A percentile compares a stretch with the other conserved stretches of the same genome.
These are phyloP conservation scores for Pestalotiopsis fici DNA, from an alignment of 2,329 filamentous ascomycete genomes.

Conservation along the genomic window DNA sequence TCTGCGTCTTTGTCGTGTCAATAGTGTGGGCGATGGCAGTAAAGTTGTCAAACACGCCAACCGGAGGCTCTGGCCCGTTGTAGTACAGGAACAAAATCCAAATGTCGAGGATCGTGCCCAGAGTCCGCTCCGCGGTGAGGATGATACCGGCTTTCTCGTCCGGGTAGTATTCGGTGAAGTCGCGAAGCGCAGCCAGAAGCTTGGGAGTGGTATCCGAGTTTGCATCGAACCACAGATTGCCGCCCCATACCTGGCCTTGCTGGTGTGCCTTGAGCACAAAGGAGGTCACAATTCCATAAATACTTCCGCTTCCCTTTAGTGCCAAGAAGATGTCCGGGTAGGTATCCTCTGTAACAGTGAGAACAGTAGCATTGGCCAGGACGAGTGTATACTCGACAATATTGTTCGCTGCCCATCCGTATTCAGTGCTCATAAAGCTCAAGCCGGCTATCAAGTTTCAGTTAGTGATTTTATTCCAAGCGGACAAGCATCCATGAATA, in stretches of 20 bases:
- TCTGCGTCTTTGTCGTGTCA: conserved; percentile 47
- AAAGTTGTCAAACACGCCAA: conserved; percentile 58
- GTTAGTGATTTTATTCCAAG: background rate
- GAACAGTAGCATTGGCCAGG: conserved; percentile 47
- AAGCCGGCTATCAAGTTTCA: conserved; percentile 19
- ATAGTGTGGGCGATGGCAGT: conserved; percentile 42
- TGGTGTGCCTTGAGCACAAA: conserved; percentile 44
- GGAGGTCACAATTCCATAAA: conserved; percentile 52
- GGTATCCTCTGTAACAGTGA: conserved; percentile 40
- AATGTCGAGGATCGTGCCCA: conserved; percentile 44
- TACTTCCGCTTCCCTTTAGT: conserved; percentile 58
- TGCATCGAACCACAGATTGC: conserved; percentile 38
- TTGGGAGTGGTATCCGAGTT: conserved; percentile 27
- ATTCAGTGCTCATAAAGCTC: conserved; percentile 51
- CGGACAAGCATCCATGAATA: background rate
- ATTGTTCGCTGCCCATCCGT: conserved; percentile 52
- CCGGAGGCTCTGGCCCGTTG: conserved; percentile 54
- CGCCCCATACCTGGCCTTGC: conserved; percentile 43
- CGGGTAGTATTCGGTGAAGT: conserved; percentile 58
- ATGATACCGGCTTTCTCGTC: conserved; percentile 64
- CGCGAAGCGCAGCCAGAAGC: conserved; percentile 48
- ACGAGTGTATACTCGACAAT: conserved; percentile 53
- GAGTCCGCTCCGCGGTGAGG: conserved; percentile 50
- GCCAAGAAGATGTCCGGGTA: conserved; percentile 53
- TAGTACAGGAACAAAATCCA: conserved; percentile 67